These are phyloP conservation scores for Zygnema circumcarinatum DNA, from an alignment of 139 green algal species.

Conservation along the genomic window DNA sequence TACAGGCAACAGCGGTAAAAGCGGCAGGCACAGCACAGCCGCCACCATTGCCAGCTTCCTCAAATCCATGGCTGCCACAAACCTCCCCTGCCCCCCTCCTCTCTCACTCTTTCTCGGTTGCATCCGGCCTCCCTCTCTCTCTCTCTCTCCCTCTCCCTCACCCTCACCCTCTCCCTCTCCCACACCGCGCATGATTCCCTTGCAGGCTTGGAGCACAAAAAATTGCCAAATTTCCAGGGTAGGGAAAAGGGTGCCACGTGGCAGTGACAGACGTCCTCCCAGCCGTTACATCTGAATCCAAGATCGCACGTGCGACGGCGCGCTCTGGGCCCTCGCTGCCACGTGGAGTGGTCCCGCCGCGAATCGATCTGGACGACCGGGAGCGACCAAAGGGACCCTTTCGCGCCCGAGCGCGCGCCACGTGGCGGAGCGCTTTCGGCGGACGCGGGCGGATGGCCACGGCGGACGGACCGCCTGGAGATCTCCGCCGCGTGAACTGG, in stretches of 20 bases:
- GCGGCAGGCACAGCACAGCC: no score
- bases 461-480: no score
- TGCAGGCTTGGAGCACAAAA: no score
- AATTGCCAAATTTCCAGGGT: no score
- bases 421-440: no score
- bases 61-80: neutral
- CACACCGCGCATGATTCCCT: constrained; percentile 9
- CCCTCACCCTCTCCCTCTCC: constrained; percentile 19
- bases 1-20: neutral
- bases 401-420: no score
- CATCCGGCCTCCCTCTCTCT: constrained; percentile 18
- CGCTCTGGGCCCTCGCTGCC: neutral
- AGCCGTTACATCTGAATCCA: neutral
- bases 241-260: no score
- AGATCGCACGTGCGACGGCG: neutral
- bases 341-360: neutral
- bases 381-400: no score
- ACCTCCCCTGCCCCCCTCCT: neutral
- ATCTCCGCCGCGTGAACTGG: no score
- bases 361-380: no score
- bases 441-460: no score
- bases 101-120: constrained; percentile 15
- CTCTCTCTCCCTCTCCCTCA: constrained; percentile 9
- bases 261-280: no score
- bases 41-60: constrained; percentile 10